Conservation (phyloP, 768 basidiomycete genomes). For the Mrakia frigida region DNA sequence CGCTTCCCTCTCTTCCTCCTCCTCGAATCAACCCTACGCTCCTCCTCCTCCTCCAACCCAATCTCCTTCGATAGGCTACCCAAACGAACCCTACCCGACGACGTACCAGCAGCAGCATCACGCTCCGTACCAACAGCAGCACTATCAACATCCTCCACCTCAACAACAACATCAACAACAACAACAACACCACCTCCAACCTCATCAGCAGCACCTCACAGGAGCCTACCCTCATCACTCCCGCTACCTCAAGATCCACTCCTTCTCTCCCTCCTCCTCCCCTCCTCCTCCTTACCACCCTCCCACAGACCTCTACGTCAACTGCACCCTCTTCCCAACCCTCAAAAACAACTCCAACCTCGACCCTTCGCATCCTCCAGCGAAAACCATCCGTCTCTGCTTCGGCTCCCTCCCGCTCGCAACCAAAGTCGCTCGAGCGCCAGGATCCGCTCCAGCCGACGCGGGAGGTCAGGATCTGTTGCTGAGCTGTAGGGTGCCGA, state of each 20-base stretch:
- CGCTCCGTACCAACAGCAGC: too few species aligned
- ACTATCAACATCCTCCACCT: background rate
- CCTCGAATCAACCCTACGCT: background rate
- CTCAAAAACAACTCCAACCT: background rate
- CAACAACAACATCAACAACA: background rate
- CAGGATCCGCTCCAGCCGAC: background rate
- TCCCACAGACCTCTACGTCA: background rate
- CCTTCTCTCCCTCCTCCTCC: conserved; percentile 9
- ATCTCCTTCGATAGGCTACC: too few species aligned
- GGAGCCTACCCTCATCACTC: conserved; percentile 26
- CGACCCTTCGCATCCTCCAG: background rate
- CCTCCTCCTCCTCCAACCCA: background rate
- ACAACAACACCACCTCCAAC: background rate
- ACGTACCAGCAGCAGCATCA: background rate
- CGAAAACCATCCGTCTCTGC: conserved; percentile 27
- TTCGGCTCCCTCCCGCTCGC: conserved; percentile 25
- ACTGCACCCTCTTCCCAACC: conserved; percentile 12
- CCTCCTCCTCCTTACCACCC: background rate
- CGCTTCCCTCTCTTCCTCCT: background rate
- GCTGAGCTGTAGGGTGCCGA: conserved; percentile 16
- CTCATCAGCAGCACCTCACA: background rate
- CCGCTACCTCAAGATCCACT: conserved; percentile 21
- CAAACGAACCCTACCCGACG: background rate
- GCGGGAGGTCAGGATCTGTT: conserved; percentile 22
- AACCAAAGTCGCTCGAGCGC: conserved; percentile 18